Base-by-base conservation (phyloP, 1,139 yeast genomes). In the Starmera stellimalicola region DNA sequence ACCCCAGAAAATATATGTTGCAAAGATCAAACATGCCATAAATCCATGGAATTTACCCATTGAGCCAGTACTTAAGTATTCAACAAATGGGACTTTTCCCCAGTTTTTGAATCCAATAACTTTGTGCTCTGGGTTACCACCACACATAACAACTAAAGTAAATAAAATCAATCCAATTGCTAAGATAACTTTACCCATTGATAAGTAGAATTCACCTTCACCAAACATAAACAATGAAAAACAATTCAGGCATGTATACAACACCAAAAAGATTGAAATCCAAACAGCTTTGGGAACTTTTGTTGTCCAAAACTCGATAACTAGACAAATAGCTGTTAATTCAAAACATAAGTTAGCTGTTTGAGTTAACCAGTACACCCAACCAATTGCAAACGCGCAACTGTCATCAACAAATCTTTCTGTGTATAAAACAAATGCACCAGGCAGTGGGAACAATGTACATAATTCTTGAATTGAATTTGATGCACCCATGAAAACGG, bases 1-100 rank as follows among this genome's bases (percentile, higher is more conserved):
- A 6, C 45, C 45, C 14, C 77, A 77, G 41, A 75, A 66, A 8
- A 78, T 68, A 52, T 73, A 77, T 12, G 65, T 59, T 26, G 73
- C 70, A 16, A 64, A 57, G 29, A 62, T 58, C 33, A 75, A 51
- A 35, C 75, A 70, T 3, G 70, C 67, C 43, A 73, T 56, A 43
- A 73, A 73, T 0, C 82, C 85, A 40, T 70, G 66, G 45, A 77
- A 77, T 39, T 70, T 53, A 11, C 87, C 85, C 42, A 61, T 43
- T 6, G 54, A 39, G 1, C 85, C 85, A 0, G 65, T 58, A 16
- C 62, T 51, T 26, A 65, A 50, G 42, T 63, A 63, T 37, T 60
- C 56, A 14, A 46, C 50, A 48, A 70, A 70, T 11, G 65, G 70
- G 35, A 63, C 45, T 35, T 65, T 65, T 3, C 11, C 26, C 77